phyloP scores from a whole-genome alignment of 192 early-diverging fungal genomes.

The Mortierella hygrophila region DNA sequence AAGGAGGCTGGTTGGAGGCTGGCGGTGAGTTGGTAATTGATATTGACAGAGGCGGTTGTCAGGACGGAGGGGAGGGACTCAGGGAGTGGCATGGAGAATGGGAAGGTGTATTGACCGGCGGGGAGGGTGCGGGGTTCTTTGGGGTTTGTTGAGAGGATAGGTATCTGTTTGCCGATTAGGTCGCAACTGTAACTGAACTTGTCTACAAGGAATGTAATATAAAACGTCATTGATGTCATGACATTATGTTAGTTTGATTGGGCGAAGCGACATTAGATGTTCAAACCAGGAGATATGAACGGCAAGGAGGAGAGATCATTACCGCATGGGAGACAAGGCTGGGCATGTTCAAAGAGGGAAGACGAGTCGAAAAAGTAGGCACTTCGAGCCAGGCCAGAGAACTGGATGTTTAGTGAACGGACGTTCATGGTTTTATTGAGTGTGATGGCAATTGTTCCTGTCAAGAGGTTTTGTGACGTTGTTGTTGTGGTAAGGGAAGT shows the following conservation, averaged over 20 bases:
- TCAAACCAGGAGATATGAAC: too few relatives aligned
- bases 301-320: not conserved
- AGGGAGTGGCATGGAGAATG: not conserved
- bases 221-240: too few relatives aligned
- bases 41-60: constrained; percentile 10
- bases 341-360: not conserved
- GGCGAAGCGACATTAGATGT: not conserved
- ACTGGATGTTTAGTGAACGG: constrained; percentile 7
- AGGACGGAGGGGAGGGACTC: not conserved
- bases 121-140: constrained; percentile 15
- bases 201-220: not conserved
- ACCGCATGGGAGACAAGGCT: constrained; percentile 12
- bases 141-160: not conserved
- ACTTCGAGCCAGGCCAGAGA: not conserved
- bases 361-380: constrained; percentile 17
- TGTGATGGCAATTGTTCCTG: constrained; percentile 4
- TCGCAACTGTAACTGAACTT: constrained; percentile 20
- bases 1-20: constrained; percentile 18
- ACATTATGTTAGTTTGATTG: not conserved
- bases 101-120: constrained; percentile 17
- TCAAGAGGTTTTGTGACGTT: not conserved
- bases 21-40: constrained; percentile 30
- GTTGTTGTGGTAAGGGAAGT: not conserved
- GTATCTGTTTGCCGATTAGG: not conserved
- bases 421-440: constrained; percentile 17